Percentiles rank a stretch among this genome's conserved stretches.
Conservation (phyloP, 169 alveolate species). For the Cytauxzoon felis region DNA sequence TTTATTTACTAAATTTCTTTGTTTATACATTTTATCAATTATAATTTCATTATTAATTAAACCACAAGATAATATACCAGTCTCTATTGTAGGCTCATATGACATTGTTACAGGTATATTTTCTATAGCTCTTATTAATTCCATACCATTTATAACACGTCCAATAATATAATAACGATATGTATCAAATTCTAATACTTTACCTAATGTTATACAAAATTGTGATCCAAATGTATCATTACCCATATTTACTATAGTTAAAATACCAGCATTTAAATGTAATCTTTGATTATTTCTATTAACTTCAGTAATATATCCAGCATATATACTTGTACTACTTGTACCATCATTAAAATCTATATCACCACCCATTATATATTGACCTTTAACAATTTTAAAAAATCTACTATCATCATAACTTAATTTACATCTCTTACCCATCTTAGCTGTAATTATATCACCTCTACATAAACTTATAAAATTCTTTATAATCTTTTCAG, state of each 20-base stretch:
- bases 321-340: constrained; percentile 88
- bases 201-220: constrained; percentile 81
- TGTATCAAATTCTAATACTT: constrained; percentile 81
- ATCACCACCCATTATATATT: constrained; percentile 93
- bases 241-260: constrained; percentile 85
- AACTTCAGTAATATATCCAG: constrained; percentile 80
- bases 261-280: constrained; percentile 84
- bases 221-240: constrained; percentile 71
- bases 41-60: constrained; percentile 35
- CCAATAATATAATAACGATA: constrained; percentile 84
- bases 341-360: constrained; percentile 86
- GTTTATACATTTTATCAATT: constrained; percentile 39
- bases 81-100: constrained; percentile 80
- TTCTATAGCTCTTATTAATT: constrained; percentile 81
- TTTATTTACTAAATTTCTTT: constrained; percentile 60
- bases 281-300: constrained; percentile 75
- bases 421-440: constrained; percentile 80
- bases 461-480: constrained; percentile 80
- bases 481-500: constrained; percentile 89
- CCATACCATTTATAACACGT: constrained; percentile 87
- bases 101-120: constrained; percentile 80
- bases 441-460: constrained; percentile 3
- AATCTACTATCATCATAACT: constrained; percentile 85
- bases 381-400: constrained; percentile 90
- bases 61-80: constrained; percentile 77